Evolutionary conservation across 1,284 basidiomycete genomes (phyloP).

Genomic region (Rhodotorula sp.): DNA sequence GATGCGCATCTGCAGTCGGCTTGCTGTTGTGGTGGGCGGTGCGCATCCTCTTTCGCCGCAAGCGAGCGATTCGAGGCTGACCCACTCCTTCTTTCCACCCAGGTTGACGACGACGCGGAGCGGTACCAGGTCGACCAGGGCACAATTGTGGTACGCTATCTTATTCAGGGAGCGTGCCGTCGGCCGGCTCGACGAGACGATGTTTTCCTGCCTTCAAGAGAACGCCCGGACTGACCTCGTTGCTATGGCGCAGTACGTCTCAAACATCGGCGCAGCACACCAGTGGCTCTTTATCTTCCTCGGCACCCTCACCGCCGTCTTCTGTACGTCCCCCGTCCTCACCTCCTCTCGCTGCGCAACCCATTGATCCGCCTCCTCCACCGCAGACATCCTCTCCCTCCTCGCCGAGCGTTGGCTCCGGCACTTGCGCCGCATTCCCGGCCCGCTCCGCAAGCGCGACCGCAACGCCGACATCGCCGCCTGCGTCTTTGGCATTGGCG

Average conservation of each 20-base stretch:
- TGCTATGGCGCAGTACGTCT: slow-evolving; percentile 32
- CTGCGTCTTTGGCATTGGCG: slow-evolving; percentile 53
- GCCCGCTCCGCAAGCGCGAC: slow-evolving; percentile 46
- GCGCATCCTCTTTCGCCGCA: too few relatives aligned
- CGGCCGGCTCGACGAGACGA: not conserved
- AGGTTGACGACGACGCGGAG: slow-evolving; percentile 20
- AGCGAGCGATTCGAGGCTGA: too few relatives aligned
- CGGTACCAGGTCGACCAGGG: slow-evolving; percentile 25
- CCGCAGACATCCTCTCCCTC: slow-evolving; percentile 46
- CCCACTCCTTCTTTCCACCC: too few relatives aligned
- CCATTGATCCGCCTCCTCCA: not conserved
- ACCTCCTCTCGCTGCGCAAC: not conserved
- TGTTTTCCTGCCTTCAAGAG: too few relatives aligned
- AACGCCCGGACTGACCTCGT: too few relatives aligned
- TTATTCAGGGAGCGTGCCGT: too few relatives aligned
- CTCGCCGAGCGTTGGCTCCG: slow-evolving; percentile 57
- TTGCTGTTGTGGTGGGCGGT: slow-evolving; percentile 33
- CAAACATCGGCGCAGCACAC: slow-evolving; percentile 36
- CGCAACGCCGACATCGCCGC: slow-evolving; percentile 48
- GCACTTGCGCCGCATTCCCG: slow-evolving; percentile 56
- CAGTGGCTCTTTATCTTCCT: slow-evolving; percentile 54
- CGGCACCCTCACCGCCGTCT: slow-evolving; percentile 46
- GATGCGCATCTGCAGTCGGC: slow-evolving; percentile 8
- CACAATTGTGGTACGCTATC: slow-evolving; percentile 18
- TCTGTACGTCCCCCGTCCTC: slow-evolving; percentile 45